Evolutionary conservation across 768 basidiomycete species (phyloP), one percentile per base, ranked within the genome.

Genomic region (Favolaschia claudopus): DNA sequence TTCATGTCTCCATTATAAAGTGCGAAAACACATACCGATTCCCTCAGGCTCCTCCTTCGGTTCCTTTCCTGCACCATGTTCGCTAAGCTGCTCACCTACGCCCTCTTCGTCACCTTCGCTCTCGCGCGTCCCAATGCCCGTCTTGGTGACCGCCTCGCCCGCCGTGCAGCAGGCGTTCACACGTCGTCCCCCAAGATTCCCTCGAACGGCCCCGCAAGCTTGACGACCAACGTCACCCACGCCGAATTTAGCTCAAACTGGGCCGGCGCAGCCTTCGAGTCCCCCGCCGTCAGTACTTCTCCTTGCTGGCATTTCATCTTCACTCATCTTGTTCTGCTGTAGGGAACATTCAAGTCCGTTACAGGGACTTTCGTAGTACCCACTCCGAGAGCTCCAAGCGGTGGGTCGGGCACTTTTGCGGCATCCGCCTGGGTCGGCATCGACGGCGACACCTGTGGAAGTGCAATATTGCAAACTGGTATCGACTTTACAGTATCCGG

Each of bases 371-470:
- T 75, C 59, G 64, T 66, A 20, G 70, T 75, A 17, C 74, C 74
- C 28, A 76, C 70, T 10, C 73, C 72, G 15, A 48, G 47, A 7
- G 67, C 31, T 1, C 55, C 60, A 15, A 36, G 22, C 12, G 60
- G 60, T 2, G 40, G 47, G 4, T 49, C 65, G 17, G 69, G 69
- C n/a, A 68, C 66, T 37, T 68, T 64, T 39, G 52, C 76, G 12
- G 70, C 73, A 0, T 71, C 76, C 19, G 72, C 72, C 3, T 77
- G 74, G 74, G 74, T 77, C 48, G 74, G 76, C 29, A 74, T 75
- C 48, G 74, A 75, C 53, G 75, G 75, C 29, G 72, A 73, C 66
- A 74, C 75, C 27, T 76, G 75, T 54, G 67, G 63, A 4, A 68
- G 36, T 34, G 72, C 74, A 22, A 75, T 77, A 53, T 68, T 75